Percentiles rank a stretch among this genome's conserved stretches.
These are phyloP conservation scores for Gossypium turneri DNA, from an alignment of 345 rosid species.

Conservation along the genomic window DNA sequence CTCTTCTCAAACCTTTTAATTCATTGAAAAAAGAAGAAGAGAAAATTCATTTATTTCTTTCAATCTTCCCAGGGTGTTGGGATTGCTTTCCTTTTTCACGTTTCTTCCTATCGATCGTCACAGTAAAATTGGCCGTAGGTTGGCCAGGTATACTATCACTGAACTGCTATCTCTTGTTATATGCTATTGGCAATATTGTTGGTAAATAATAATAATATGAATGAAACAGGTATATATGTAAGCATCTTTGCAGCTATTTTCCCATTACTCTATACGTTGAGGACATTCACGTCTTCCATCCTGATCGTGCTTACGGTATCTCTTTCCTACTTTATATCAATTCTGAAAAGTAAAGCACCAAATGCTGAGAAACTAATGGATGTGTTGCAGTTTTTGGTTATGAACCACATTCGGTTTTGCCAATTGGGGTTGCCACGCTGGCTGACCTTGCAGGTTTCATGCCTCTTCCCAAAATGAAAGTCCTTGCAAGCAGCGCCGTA, in stretches of 20 bases:
- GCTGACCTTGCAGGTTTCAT: slow-evolving; percentile 71
- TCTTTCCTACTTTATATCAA: not conserved
- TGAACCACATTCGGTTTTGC: slow-evolving; percentile 93
- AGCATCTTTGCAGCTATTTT: slow-evolving; percentile 65
- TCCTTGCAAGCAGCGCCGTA: slow-evolving; percentile 83
- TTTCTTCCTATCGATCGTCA: slow-evolving; percentile 57
- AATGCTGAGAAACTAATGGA: not conserved
- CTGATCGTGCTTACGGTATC: slow-evolving; percentile 67
- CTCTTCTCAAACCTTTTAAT: not conserved
- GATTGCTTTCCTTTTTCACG: slow-evolving; percentile 34
- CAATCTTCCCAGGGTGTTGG: slow-evolving; percentile 42
- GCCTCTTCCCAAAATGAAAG: slow-evolving; percentile 83
- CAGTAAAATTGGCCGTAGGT: slow-evolving; percentile 54
- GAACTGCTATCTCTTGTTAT: not conserved
- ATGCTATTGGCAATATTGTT: too few relatives aligned
- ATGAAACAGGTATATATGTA: slow-evolving; percentile 58
- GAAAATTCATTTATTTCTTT: not conserved
- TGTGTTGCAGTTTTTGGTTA: slow-evolving; percentile 66
- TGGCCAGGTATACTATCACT: slow-evolving; percentile 49
- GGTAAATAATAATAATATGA: not conserved
- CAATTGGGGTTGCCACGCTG: slow-evolving; percentile 69
- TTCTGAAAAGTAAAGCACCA: not conserved
- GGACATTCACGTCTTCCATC: slow-evolving; percentile 54
- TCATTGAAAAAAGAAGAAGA: not conserved
- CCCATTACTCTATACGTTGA: slow-evolving; percentile 71